Percentiles rank a stretch among this genome's conserved stretches.
These are phyloP conservation scores for Spergularia bocconei DNA, from an alignment of 148 eudicot genomes.

Conservation along the genomic window DNA sequence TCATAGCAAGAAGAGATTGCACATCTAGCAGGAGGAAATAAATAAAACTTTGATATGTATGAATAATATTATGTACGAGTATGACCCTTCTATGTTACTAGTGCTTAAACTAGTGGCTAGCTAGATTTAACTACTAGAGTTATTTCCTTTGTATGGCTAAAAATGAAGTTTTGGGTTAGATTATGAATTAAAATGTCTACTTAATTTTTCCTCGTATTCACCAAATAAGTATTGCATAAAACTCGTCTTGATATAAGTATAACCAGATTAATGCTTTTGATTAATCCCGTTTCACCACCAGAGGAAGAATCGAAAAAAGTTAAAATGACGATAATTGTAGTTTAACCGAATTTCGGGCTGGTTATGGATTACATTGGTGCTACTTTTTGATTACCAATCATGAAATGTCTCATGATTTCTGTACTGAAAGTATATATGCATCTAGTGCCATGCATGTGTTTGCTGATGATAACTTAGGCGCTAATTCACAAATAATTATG, in stretches of 20 bases:
- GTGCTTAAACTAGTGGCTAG: background rate
- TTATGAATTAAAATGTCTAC: background rate
- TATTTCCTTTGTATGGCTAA: slow-evolving; percentile 15
- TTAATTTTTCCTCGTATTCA: too few relatives aligned
- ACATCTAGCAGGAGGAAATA: slow-evolving; percentile 23
- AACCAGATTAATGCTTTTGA: too few relatives aligned
- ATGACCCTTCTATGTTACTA: too few relatives aligned
- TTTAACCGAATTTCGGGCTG: background rate
- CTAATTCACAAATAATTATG: slow-evolving; percentile 27
- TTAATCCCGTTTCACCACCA: too few relatives aligned
- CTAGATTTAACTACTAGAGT: slow-evolving; percentile 23
- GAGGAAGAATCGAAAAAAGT: too few relatives aligned
- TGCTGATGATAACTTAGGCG: slow-evolving; percentile 14
- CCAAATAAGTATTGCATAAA: too few relatives aligned
- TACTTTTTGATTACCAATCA: background rate
- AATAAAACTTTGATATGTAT: slow-evolving; percentile 2
- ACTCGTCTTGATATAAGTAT: too few relatives aligned
- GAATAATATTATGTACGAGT: too few relatives aligned
- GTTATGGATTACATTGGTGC: background rate
- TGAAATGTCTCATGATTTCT: slow-evolving; percentile 11
- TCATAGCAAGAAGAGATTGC: slow-evolving; percentile 51
- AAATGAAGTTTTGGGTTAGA: slow-evolving; percentile 26
- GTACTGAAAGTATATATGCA: background rate
- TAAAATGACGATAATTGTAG: too few relatives aligned
- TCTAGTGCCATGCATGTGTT: slow-evolving; percentile 21